Conservation (phyloP, 352 stramenopile species). For the Pythium coloratum region DNA sequence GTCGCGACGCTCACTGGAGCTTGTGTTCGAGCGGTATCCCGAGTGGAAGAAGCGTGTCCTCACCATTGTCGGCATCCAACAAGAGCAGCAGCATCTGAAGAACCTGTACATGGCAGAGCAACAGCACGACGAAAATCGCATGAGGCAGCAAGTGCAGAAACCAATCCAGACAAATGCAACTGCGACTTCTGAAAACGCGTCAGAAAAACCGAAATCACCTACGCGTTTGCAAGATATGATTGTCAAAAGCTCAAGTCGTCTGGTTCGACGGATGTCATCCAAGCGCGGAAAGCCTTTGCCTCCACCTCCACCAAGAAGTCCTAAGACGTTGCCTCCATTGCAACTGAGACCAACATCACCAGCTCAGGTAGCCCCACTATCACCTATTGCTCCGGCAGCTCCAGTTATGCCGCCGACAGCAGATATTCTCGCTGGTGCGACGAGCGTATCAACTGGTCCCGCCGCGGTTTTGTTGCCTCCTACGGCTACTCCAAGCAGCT, state of each 20-base stretch:
- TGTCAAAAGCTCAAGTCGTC: constrained; percentile 6
- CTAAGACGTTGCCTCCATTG: not conserved
- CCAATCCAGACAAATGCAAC: not conserved
- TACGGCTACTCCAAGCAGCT: not conserved
- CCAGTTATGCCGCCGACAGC: not conserved
- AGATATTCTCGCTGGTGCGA: not conserved
- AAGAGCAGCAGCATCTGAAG: constrained; percentile 47
- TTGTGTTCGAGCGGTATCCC: constrained; percentile 64
- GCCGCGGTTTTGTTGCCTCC: not conserved
- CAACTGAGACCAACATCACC: not conserved
- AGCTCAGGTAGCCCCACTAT: constrained; percentile 1
- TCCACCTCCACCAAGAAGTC: not conserved
- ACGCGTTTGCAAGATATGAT: constrained; percentile 11
- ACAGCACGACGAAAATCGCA: constrained; percentile 34
- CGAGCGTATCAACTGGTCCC: not conserved
- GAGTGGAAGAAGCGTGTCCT: constrained; percentile 65
- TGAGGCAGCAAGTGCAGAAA: constrained; percentile 9
- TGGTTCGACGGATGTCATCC: constrained; percentile 7
- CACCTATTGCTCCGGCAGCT: not conserved
- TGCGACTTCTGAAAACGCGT: not conserved
- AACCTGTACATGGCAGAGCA: constrained; percentile 68
- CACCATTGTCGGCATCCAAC: constrained; percentile 54
- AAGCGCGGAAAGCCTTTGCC: not conserved
- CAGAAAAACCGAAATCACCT: constrained; percentile 4
- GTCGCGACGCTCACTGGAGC: constrained; percentile 44